Conservation (phyloP, 352 stramenopile species). For the Blastocystis hominis region DNA sequence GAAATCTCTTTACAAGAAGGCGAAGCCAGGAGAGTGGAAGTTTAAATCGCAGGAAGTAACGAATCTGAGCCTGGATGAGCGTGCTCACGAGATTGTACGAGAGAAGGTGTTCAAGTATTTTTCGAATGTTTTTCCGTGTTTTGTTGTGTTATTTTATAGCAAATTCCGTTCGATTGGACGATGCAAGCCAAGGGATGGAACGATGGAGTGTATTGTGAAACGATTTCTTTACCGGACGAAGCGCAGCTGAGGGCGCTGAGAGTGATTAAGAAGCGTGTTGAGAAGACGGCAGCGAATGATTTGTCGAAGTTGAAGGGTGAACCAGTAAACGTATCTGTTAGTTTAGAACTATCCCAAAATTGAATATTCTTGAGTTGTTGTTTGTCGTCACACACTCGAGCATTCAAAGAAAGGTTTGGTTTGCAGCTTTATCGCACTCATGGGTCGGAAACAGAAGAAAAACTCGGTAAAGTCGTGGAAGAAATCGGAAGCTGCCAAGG, state of each 20-base stretch:
- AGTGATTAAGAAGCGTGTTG: not conserved
- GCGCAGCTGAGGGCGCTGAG: not conserved
- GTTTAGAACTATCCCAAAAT: not conserved
- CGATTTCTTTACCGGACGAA: not conserved
- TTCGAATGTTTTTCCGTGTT: not conserved
- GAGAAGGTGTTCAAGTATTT: conserved; percentile 56
- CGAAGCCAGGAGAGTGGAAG: conserved; percentile 13
- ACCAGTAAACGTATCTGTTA: not conserved
- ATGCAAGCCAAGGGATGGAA: not conserved
- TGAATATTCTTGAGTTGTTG: not conserved
- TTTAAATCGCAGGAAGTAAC: not conserved
- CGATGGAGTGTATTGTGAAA: not conserved
- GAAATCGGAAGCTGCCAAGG: conserved; percentile 44
- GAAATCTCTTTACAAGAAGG: conserved; percentile 6
- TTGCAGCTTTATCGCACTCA: not conserved
- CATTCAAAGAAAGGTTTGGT: not conserved
- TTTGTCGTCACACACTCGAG: not conserved
- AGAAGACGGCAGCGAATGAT: conserved; percentile 26
- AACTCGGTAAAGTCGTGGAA: conserved; percentile 11
- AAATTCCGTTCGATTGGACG: conserved; percentile 21
- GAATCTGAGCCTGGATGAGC: not conserved
- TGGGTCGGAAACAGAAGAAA: conserved; percentile 45
- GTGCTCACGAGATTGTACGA: conserved; percentile 33
- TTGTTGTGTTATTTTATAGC: not conserved
- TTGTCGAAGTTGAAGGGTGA: not conserved